A percentile compares a stretch with the other conserved stretches of the same genome.
Evolutionary conservation across 441 rosid species (phyloP).

Genomic region (Biscutella auriculata): DNA sequence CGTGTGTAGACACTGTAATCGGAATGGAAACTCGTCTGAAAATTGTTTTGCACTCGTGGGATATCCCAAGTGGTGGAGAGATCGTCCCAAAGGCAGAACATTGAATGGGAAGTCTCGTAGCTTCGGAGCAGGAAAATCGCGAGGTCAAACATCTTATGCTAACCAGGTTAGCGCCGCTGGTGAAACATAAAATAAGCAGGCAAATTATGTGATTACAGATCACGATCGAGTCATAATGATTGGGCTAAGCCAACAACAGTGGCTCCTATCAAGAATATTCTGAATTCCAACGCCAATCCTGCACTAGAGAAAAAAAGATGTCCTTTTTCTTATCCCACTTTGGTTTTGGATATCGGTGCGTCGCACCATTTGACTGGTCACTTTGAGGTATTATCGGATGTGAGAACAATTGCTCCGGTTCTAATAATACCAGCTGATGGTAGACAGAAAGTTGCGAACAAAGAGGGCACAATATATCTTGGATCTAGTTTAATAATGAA

Average conservation of each 20-base stretch:
- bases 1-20: not conserved
- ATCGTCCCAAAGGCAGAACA: not conserved
- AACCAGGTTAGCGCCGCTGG: too few species aligned
- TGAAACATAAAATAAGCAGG: too few species aligned
- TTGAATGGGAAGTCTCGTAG: not conserved
- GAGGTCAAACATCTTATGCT: too few species aligned
- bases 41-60: not conserved
- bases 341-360: too few species aligned
- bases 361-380: not conserved
- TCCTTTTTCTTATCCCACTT: too few species aligned
- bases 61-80: not conserved
- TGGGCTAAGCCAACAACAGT: too few species aligned
- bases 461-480: not conserved
- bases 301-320: too few species aligned
- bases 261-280: too few species aligned
- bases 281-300: too few species aligned
- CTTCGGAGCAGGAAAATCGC: too few species aligned
- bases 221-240: too few species aligned
- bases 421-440: not conserved
- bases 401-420: not conserved
- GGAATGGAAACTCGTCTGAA: not conserved
- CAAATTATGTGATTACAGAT: too few species aligned
- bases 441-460: not conserved
- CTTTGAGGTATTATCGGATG: fast-evolving
- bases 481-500: not conserved